These are phyloP conservation scores for Pneumocystis canis DNA, from an alignment of 1,139 yeast genomes.

Conservation along the genomic window DNA sequence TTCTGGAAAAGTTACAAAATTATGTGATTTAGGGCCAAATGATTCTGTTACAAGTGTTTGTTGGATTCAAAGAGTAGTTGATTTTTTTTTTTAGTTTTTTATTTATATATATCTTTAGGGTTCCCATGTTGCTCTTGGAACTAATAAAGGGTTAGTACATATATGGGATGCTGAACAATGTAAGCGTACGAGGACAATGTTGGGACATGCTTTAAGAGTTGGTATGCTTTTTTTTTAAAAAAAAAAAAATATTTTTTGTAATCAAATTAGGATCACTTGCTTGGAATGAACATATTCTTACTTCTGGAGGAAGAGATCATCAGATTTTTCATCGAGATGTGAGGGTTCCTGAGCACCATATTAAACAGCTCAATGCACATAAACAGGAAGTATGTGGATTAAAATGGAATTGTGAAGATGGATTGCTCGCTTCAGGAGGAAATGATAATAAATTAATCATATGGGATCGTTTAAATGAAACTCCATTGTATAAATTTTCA, in stretches of 20 bases:
- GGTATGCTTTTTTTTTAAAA: conserved; percentile 25
- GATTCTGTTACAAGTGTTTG: conserved; percentile 69
- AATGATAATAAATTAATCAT: conserved; percentile 74
- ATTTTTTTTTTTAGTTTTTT: no score
- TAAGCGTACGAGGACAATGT: conserved; percentile 76
- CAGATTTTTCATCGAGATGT: conserved; percentile 82
- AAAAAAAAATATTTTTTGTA: no score
- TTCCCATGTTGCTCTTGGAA: conserved; percentile 75
- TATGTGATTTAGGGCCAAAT: conserved; percentile 48
- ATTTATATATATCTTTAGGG: conserved; percentile 39
- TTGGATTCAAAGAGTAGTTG: conserved; percentile 70
- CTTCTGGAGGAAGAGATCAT: conserved; percentile 80
- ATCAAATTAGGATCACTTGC: conserved; percentile 41
- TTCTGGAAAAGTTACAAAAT: conserved; percentile 66
- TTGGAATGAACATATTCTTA: conserved; percentile 83
- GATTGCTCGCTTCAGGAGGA: conserved; percentile 70
- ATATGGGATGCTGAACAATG: conserved; percentile 89
- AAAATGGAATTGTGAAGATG: conserved; percentile 78
- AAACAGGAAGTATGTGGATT: conserved; percentile 94
- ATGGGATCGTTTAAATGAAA: conserved; percentile 69
- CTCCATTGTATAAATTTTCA: conserved; percentile 56
- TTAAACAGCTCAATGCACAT: conserved; percentile 58
- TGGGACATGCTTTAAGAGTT: conserved; percentile 77
- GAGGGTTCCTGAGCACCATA: conserved; percentile 68
- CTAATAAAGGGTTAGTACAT: conserved; percentile 72